A percentile compares a stretch with the other conserved stretches of the same genome.
phyloP scores from a whole-genome alignment of 176 grass and related monocot species.

The Oryza officinalis region DNA sequence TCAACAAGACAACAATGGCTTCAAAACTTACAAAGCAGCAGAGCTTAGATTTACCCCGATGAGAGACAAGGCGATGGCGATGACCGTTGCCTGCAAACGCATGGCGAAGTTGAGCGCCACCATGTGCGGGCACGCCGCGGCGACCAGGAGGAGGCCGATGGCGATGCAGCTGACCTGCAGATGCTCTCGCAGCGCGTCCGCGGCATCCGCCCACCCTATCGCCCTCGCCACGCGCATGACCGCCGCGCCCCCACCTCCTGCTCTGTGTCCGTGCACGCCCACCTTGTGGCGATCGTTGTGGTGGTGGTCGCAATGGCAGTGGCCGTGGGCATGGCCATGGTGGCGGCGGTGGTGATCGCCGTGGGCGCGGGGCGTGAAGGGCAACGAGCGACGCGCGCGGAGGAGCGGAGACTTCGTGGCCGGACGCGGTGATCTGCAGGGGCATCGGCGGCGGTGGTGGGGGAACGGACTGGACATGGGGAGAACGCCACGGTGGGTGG shows the following conservation, averaged over 20 bases:
- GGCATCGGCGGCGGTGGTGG: constrained; percentile 39
- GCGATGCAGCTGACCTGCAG: constrained; percentile 82
- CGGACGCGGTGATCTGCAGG: background rate
- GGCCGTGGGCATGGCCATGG: too few relatives aligned
- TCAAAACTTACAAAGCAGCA: background rate
- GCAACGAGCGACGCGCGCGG: constrained; percentile 24
- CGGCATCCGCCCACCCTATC: constrained; percentile 72
- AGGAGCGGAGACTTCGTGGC: constrained; percentile 1
- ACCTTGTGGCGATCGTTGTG: constrained; percentile 20
- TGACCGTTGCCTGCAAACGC: constrained; percentile 53
- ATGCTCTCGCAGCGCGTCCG: constrained; percentile 77
- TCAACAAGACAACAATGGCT: too few relatives aligned
- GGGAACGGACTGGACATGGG: constrained; percentile 33
- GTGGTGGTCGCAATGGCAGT: background rate
- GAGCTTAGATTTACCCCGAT: constrained; percentile 63
- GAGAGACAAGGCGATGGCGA: constrained; percentile 86
- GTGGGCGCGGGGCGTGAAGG: constrained; percentile 42
- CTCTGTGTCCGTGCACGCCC: background rate
- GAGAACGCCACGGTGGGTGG: constrained; percentile 32
- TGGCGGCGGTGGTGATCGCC: constrained; percentile 31
- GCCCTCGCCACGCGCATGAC: constrained; percentile 68
- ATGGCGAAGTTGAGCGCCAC: constrained; percentile 24
- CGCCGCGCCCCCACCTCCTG: constrained; percentile 36
- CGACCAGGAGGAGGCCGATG: constrained; percentile 75
- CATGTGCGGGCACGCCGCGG: constrained; percentile 59